Conservation (phyloP, 1,284 basidiomycete genomes). For the Tilletia caries region DNA sequence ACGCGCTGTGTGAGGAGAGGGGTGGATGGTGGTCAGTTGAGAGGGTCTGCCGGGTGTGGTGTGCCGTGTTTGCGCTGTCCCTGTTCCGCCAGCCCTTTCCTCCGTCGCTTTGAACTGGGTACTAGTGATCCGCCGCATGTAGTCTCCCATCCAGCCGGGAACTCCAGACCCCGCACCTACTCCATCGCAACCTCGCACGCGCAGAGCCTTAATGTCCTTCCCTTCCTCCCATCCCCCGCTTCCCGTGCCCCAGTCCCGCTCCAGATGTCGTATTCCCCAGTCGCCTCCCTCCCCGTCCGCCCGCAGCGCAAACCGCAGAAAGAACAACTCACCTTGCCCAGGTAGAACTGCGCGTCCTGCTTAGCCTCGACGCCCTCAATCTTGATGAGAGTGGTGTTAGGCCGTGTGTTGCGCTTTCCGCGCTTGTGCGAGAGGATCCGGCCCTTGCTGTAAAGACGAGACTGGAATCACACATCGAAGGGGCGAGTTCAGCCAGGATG, state of each 20-base stretch:
- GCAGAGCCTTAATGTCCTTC: no score
- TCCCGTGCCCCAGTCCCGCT: background rate
- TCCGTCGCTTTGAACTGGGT: no score
- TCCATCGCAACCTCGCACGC: no score
- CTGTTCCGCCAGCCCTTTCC: no score
- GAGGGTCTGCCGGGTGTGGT: no score
- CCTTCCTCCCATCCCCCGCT: no score
- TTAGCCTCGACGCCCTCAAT: conserved; percentile 93
- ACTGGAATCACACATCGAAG: conserved; percentile 22
- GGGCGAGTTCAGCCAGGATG: background rate
- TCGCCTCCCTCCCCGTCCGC: background rate
- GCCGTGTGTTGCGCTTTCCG: conserved; percentile 90
- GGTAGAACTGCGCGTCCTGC: conserved; percentile 95
- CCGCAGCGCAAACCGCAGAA: background rate
- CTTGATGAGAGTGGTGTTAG: conserved; percentile 90
- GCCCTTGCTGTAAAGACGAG: conserved; percentile 88
- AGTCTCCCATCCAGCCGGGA: no score
- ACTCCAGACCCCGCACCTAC: no score
- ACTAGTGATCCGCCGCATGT: no score
- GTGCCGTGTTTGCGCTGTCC: no score
- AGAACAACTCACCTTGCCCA: conserved; percentile 77
- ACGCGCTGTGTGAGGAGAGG: conserved; percentile 66
- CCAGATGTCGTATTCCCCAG: background rate
- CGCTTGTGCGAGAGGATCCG: conserved; percentile 97
- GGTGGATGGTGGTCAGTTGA: background rate